Evolutionary conservation across 1,284 basidiomycete species (phyloP), one percentile per base, ranked within the genome.

Genomic region (Boletus holoroseus): DNA sequence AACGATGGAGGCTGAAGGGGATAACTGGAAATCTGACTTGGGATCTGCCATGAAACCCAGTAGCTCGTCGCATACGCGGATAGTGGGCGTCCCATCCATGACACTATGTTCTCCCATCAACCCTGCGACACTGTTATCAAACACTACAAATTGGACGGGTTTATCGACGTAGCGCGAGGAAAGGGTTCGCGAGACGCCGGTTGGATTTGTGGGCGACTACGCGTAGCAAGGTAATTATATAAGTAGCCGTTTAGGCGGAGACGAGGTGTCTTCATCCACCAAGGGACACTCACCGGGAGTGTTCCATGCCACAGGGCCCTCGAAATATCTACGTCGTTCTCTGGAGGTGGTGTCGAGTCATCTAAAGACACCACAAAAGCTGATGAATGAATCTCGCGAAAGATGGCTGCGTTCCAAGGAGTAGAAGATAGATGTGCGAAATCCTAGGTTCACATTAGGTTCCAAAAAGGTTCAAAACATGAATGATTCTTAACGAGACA

Each of bases 41-140:
- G 76, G 76, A 56, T 76, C 64, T 30, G 81, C 75, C 38, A 94
- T 70, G 59, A 78, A 78, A 55, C 78, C 76, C 46, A 91, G 73
- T 26, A 92, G 73, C 41, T 84, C 82, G 64, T 93, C 76, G 62
- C 78, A 79, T 52, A 80, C 49, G 27, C 80, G 73, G 9, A 78
- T 73, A 8, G 80, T 83, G 5, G 83, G 81, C 32, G 81, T 82
- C 39, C 91, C 92, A 62, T 94, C 91, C 90, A 94, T 94, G 58
- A 90, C 78, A 15, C 88, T 91, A 69, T 95, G 92, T 69, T 95
- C 93, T 48, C 93, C 93, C 79, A 94, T 85, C 59, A 92, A 73
- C 5, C 91, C 93, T 1, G 89, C 84, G 53, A 79, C 74, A 20
- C 77, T 81, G 61, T 93, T 91, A 64, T 91, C 85, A 59, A 80